Conservation (phyloP, 768 basidiomycete species). For the Clavulina sp. region DNA sequence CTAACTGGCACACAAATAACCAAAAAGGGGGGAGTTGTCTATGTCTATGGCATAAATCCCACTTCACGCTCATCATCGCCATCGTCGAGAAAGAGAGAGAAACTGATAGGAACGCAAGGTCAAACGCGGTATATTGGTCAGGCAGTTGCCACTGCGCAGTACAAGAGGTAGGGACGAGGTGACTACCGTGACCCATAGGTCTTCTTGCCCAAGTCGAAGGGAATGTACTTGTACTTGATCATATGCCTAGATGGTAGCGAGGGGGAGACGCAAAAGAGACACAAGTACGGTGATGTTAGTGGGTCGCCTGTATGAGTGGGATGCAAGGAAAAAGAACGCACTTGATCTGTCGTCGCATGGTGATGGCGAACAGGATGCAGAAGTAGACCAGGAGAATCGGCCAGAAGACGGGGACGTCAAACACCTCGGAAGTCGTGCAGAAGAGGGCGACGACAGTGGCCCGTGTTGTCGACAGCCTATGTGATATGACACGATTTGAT, state of each 20-base stretch:
- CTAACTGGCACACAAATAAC: too few relatives aligned
- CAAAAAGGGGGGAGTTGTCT: too few relatives aligned
- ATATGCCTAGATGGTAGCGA: conserved; percentile 51
- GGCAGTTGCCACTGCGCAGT: too few relatives aligned
- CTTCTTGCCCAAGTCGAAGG: conserved; percentile 92
- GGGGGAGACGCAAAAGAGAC: neutral
- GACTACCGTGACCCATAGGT: conserved; percentile 18
- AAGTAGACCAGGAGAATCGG: conserved; percentile 97
- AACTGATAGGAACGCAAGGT: too few relatives aligned
- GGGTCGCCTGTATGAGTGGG: neutral
- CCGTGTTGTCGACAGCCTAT: conserved; percentile 79
- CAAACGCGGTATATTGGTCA: too few relatives aligned
- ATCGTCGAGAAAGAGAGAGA: too few relatives aligned
- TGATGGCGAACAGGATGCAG: conserved; percentile 82
- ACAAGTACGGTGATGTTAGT: neutral
- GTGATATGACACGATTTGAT: neutral
- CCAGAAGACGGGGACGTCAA: conserved; percentile 98
- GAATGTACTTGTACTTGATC: conserved; percentile 96
- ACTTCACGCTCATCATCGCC: too few relatives aligned
- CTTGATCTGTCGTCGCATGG: conserved; percentile 94
- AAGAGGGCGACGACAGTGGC: conserved; percentile 68
- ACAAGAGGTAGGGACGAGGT: too few relatives aligned
- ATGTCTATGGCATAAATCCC: too few relatives aligned
- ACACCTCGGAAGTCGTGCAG: conserved; percentile 66
- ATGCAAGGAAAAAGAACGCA: conserved; percentile 29